Conservation (phyloP, 345 rosid species). For the Camelina neglecta region DNA sequence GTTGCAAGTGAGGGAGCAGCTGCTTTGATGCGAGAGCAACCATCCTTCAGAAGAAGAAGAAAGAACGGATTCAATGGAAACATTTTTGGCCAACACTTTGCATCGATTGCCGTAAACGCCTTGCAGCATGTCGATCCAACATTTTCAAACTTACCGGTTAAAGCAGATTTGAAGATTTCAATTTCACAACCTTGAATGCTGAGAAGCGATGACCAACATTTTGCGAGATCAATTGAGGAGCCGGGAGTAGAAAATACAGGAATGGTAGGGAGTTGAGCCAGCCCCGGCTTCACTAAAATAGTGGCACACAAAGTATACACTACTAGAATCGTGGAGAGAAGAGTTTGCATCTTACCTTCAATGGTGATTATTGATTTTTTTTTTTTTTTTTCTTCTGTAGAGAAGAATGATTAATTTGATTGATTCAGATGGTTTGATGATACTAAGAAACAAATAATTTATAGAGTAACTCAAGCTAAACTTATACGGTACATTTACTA, state of each 20-base stretch:
- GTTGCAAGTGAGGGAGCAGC: background rate
- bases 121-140: background rate
- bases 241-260: background rate
- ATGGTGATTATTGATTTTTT: too few species aligned
- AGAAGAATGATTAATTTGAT: too few species aligned
- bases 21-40: background rate
- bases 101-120: background rate
- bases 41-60: conserved; percentile 3
- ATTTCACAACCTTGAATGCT: background rate
- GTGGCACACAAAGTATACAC: background rate
- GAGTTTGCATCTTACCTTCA: too few species aligned
- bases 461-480: too few species aligned
- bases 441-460: too few species aligned
- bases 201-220: conserved; percentile 8
- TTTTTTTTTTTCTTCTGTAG: too few species aligned
- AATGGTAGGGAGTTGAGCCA: background rate
- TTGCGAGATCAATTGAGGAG: conserved; percentile 4
- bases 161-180: conserved; percentile 1
- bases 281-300: background rate
- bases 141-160: conserved; percentile 22
- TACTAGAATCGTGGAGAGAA: background rate
- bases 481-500: too few species aligned
- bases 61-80: conserved; percentile 7
- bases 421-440: too few species aligned
- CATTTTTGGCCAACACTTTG: conserved; percentile 13